These are phyloP conservation scores for Cladosporium sp. DNA, from an alignment of 2,329 filamentous ascomycete genomes.

Conservation along the genomic window DNA sequence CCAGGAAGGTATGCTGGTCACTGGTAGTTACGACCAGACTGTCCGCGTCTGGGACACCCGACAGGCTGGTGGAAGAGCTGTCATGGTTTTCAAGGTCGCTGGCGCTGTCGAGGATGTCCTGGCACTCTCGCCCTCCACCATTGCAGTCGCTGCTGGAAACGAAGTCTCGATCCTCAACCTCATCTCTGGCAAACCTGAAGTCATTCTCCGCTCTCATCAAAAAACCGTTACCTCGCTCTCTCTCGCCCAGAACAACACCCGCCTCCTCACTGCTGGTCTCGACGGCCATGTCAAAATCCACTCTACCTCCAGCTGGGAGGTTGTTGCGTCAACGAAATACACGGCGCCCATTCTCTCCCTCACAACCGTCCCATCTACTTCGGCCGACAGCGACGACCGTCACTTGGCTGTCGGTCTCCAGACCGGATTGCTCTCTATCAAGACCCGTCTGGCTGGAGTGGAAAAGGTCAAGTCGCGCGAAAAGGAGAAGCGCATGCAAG, in stretches of 20 bases:
- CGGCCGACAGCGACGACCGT: conserved; percentile 73
- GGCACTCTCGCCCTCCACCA: conserved; percentile 78
- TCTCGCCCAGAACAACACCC: conserved; percentile 74
- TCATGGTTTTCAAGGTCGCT: conserved; percentile 95
- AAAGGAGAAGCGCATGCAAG: conserved; percentile 80
- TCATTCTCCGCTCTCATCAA: conserved; percentile 89
- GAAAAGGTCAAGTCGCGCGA: conserved; percentile 76
- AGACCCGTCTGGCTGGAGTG: conserved; percentile 80
- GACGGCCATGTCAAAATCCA: conserved; percentile 98
- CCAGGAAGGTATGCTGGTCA: conserved; percentile 73
- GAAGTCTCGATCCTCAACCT: conserved; percentile 89
- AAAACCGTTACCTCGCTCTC: conserved; percentile 92
- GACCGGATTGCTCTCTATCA: conserved; percentile 85
- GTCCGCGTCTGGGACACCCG: conserved; percentile 93
- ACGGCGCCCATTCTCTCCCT: conserved; percentile 85
- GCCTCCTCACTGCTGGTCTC: conserved; percentile 82
- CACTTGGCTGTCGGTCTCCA: conserved; percentile 95
- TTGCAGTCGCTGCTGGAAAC: conserved; percentile 82
- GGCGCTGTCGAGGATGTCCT: conserved; percentile 86
- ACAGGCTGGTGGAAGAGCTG: conserved; percentile 60
- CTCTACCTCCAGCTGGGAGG: conserved; percentile 91
- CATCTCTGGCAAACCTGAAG: conserved; percentile 82
- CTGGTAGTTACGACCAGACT: conserved; percentile 91
- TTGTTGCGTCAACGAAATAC: conserved; percentile 93
- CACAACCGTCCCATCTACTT: conserved; percentile 65